These are phyloP conservation scores for Sporothrix euskadiensis DNA, from an alignment of 2,329 filamentous ascomycete species.

Conservation along the genomic window DNA sequence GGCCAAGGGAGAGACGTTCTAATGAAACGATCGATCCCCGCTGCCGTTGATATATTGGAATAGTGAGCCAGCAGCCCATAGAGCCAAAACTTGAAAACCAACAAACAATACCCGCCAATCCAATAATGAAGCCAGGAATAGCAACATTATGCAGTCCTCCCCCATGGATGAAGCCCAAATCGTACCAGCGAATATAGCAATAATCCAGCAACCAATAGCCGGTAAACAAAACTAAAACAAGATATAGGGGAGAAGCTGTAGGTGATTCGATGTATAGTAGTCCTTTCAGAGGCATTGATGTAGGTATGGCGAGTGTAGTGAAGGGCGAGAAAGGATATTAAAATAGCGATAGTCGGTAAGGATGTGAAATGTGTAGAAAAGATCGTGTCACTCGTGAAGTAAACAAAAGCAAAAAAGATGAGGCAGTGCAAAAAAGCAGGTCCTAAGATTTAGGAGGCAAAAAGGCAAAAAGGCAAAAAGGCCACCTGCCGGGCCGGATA, in stretches of 20 bases:
- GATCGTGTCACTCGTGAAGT: slow-evolving; percentile 15
- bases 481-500: neutral
- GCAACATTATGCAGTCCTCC: neutral
- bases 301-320: no score
- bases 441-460: neutral
- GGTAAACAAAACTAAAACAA: neutral
- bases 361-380: neutral
- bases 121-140: neutral
- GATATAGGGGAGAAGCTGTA: neutral
- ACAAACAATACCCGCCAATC: neutral
- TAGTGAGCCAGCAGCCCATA: neutral
- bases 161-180: neutral
- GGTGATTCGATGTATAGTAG: neutral
- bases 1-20: neutral
- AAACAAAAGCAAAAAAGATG: neutral
- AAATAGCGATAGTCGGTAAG: neutral
- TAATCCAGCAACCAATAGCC: neutral
- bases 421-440: neutral
- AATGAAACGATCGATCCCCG: neutral
- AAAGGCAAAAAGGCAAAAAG: neutral
- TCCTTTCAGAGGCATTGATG: neutral
- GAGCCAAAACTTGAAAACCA: neutral
- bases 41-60: neutral
- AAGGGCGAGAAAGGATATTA: neutral
- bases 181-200: neutral